Base-by-base conservation (phyloP, 2,329 filamentous ascomycete species). In the Venturiaceae sp. region DNA sequence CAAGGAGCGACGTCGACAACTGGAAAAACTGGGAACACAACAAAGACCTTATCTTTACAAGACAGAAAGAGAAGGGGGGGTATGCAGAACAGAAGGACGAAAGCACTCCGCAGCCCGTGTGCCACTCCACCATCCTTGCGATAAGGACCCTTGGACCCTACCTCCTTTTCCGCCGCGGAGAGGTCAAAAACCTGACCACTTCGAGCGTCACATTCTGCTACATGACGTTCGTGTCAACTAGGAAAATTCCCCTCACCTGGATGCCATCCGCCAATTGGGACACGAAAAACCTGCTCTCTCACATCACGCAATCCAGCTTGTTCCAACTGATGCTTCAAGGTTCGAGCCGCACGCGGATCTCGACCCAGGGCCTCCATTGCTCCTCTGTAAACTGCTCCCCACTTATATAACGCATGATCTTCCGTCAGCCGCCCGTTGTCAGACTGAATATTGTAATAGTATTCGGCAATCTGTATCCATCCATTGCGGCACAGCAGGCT, bases 401-500 rank as follows among this genome's bases (percentile, higher is more conserved):
- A 75, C 47, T 66, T 64, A 30, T 65, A 64, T 11, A 74, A 60
- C 6, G 68, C 68, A 53, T 69, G 68, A 6, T 68, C 55, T 14
- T 85, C 79, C 11, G 83, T 85, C 64, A 94, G 74, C n/a, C 83
- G 84, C 5, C 90, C 90, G 65, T 89, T 95, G 64, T 92, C 84
- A 0, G 90, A 95, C 69, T 95, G 92, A 28, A 89, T 84, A 63
- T 90, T 90, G 70, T 86, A 86, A 67, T 95, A 90, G 65, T 92
- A 82, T 68, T 96, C 92, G n/a, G 89, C 82, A 80, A 95, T 85
- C 67, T 96, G 90, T 60, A 88, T 81, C 90, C 90, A 96, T 1
- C 92, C 91, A 2, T 85, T 87, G 5, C 84, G 86, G 55, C 83
- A 86, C 62, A 92, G 75, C 9, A 90, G 80, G 23, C 83, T 79